Conservation (phyloP, 2,329 filamentous ascomycete species). For the Trichoderma harzianum region DNA sequence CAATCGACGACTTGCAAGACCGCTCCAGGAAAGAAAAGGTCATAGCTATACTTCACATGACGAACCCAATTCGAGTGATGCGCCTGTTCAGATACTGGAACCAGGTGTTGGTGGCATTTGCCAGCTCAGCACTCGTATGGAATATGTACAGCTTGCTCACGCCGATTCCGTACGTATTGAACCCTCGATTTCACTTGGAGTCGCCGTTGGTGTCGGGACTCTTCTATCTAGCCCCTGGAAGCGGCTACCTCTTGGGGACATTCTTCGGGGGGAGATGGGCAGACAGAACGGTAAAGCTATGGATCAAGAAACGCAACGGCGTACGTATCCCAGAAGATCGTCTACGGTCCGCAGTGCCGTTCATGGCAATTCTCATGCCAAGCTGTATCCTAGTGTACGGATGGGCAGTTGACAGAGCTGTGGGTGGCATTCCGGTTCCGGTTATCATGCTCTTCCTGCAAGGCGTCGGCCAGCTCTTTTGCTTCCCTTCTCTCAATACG, state of each 20-base stretch:
- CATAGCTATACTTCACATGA: constrained; percentile 56
- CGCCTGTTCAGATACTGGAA: constrained; percentile 67
- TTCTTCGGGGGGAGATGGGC: constrained; percentile 71
- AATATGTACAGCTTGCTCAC: constrained; percentile 65
- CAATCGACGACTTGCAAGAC: constrained; percentile 58
- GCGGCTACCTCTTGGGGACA: constrained; percentile 66
- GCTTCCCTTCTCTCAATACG: constrained; percentile 72
- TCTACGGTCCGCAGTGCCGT: constrained; percentile 55
- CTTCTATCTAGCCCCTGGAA: constrained; percentile 71
- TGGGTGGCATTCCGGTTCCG: constrained; percentile 56
- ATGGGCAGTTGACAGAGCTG: constrained; percentile 47
- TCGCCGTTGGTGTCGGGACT: constrained; percentile 65
- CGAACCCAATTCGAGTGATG: constrained; percentile 64
- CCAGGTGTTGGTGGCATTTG: constrained; percentile 56
- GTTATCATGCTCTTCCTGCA: constrained; percentile 73
- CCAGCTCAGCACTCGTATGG: constrained; percentile 64
- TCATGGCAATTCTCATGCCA: constrained; percentile 57
- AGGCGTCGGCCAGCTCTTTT: constrained; percentile 70
- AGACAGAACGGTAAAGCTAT: constrained; percentile 62
- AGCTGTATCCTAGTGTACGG: constrained; percentile 62
- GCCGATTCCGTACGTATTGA: constrained; percentile 68
- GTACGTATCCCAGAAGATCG: constrained; percentile 66
- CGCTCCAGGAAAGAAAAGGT: constrained; percentile 48
- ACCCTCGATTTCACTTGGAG: constrained; percentile 67
- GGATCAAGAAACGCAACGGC: constrained; percentile 56